These are phyloP conservation scores for Schoenoplectus triqueter DNA, from an alignment of 202 grass and related monocot species.

Conservation along the genomic window DNA sequence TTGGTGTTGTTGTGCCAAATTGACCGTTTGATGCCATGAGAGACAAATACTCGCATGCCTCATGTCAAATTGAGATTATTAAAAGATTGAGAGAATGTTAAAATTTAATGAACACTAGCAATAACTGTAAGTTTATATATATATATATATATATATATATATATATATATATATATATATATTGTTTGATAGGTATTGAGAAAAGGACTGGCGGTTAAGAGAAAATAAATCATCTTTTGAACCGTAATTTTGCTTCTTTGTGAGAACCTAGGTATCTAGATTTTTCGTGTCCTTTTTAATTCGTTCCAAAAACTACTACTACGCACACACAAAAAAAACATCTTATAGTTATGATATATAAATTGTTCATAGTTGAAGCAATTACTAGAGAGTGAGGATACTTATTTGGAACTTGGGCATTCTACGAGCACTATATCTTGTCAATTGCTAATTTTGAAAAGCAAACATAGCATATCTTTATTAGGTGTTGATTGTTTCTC, in stretches of 20 bases:
- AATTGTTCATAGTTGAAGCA: not conserved
- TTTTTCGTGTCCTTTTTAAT: not conserved
- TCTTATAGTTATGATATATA: not conserved
- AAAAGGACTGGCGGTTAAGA: not conserved
- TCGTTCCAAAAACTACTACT: not conserved
- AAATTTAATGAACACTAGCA: conserved; percentile 21
- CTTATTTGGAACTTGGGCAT: not conserved
- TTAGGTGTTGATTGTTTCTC: conserved; percentile 33
- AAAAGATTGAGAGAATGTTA: not conserved
- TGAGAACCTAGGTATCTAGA: not conserved
- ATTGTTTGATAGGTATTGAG: not conserved
- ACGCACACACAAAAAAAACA: not conserved
- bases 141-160: not conserved
- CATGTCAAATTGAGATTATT: conserved; percentile 24
- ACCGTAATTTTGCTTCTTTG: not conserved
- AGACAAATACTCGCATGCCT: not conserved
- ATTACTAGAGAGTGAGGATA: not conserved
- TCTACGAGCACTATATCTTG: conserved; percentile 12
- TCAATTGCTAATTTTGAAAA: conserved; percentile 36
- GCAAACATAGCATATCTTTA: conserved; percentile 19
- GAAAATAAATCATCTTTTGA: not conserved
- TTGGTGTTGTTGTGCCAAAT: conserved; percentile 28
- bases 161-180: not conserved
- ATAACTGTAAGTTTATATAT: not conserved
- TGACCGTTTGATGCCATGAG: conserved; percentile 20